Percentiles rank a stretch among this genome's conserved stretches.
Evolutionary conservation across 495 filamentous ascomycete species (phyloP).

Genomic region (Annulohypoxylon stygium): DNA sequence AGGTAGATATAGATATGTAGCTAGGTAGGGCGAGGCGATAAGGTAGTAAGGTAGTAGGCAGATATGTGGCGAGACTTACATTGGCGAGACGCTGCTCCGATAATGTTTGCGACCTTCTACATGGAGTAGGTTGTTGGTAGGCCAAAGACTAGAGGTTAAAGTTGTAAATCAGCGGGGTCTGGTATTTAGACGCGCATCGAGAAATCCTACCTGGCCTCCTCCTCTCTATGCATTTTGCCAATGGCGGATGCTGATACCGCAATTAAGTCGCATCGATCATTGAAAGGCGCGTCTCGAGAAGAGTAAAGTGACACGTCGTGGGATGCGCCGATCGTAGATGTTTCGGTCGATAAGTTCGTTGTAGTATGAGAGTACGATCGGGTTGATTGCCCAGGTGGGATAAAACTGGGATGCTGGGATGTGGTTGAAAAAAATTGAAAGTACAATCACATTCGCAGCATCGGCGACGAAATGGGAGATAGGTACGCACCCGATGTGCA

Average conservation of each 20-base stretch:
- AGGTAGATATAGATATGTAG: conserved; percentile 3
- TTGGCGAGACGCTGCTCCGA: conserved; percentile 77
- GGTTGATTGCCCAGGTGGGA: background rate
- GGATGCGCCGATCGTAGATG: conserved; percentile 42
- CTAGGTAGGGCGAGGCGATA: conserved; percentile 37
- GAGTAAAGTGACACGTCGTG: conserved; percentile 35
- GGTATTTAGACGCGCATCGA: conserved; percentile 19
- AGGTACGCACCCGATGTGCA: conserved; percentile 8
- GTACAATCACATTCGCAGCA: conserved; percentile 23
- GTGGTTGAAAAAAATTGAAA: conserved; percentile 3
- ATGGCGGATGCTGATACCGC: conserved; percentile 45
- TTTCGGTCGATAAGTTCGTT: conserved; percentile 23
- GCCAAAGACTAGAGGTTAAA: conserved; percentile 53
- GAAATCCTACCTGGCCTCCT: conserved; percentile 62
- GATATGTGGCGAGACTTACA: conserved; percentile 64
- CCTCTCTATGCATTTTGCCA: conserved; percentile 65
- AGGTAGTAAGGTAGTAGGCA: conserved; percentile 19
- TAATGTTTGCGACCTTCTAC: conserved; percentile 79
- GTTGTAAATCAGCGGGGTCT: conserved; percentile 36
- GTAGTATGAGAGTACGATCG: conserved; percentile 8
- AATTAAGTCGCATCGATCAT: conserved; percentile 53
- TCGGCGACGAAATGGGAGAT: background rate
- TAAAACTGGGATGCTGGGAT: conserved; percentile 1
- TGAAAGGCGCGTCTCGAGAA: conserved; percentile 34
- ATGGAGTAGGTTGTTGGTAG: conserved; percentile 70